Evolutionary conservation across 495 filamentous ascomycete genomes (phyloP), one percentile per base, ranked within the genome.

Genomic region (Copromyces sp.): DNA sequence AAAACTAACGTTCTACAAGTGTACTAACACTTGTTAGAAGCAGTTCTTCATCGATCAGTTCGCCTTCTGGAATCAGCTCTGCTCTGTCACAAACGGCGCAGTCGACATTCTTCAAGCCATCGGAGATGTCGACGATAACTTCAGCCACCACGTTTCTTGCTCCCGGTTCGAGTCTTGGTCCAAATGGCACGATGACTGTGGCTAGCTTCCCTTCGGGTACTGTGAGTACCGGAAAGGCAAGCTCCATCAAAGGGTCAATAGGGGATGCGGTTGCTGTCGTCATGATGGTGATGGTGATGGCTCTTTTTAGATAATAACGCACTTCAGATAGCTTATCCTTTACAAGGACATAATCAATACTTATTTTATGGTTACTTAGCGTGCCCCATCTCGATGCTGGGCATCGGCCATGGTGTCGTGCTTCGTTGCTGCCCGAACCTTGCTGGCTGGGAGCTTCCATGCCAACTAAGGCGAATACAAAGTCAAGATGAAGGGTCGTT

Each of bases 231-330:
- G 53, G 53, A 35, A 61, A 35, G 53, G 53, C 53, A 61, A 61
- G 53, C 53, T 61, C 37, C 39, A 24, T 71, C 29, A 74, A 73
- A 11, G 75, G 78, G 68, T 77, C 75, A 7, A 73, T 80, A 20
- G 76, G 73, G 7, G 81, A 76, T 9, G 75, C 77, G 16, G 74
- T 82, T 68, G 76, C 73, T 17, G 79, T 75, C 20, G 72, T 79
- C n/a, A 73, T 82, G 74, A 69, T 71, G 35, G 78, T 82, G 74
- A 69, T 70, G 35, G 78, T 75, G 14, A 77, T 82, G 53, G 53
- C 29, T 35, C 29, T 61, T 35, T 35, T 61, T 61, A 32, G 11
- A 32, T 5, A 61, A 32, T 11, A 61, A 61, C 24, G 2, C 53
- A 61, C 9, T 32, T 32, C 16, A 32, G 24, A 61, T 7, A 16